Evolutionary conservation across 129 eudicot species (phyloP).

Genomic region (Flaveria robusta): DNA sequence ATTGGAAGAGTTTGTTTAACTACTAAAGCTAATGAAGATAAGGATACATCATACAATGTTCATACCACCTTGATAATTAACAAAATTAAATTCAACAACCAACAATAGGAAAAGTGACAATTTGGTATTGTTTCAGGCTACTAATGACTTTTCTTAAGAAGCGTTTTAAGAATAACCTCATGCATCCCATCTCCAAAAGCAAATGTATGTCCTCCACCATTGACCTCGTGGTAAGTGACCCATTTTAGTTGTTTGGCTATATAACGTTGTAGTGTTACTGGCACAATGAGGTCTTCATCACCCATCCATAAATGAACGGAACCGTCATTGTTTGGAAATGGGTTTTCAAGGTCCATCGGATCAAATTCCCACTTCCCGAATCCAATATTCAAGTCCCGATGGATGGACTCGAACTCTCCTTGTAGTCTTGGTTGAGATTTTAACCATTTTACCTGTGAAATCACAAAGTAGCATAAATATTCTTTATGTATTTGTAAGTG

Average conservation of each 20-base stretch:
- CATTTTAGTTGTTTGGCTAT: conserved; percentile 55
- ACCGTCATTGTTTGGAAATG: conserved; percentile 48
- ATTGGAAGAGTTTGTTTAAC: too few relatives aligned
- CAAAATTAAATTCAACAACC: background rate
- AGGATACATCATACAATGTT: background rate
- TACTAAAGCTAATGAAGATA: background rate
- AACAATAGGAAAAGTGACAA: background rate
- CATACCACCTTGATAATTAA: background rate
- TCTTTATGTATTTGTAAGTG: background rate
- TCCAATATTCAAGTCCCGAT: conserved; percentile 63
- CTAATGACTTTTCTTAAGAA: conserved; percentile 15
- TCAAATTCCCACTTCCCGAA: conserved; percentile 83
- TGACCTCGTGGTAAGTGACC: conserved; percentile 64
- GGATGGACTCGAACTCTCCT: conserved; percentile 63
- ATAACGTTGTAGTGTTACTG: conserved; percentile 55
- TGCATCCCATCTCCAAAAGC: conserved; percentile 47
- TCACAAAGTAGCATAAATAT: background rate
- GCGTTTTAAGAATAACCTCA: conserved; percentile 44
- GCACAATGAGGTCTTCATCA: conserved; percentile 58
- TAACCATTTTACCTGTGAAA: background rate
- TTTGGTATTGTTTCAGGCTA: background rate
- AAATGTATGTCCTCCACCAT: conserved; percentile 61
- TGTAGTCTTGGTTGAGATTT: conserved; percentile 47
- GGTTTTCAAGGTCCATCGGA: conserved; percentile 58
- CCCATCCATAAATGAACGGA: conserved; percentile 74